These are phyloP conservation scores for Obelidium mucronatum DNA, from an alignment of 192 early-diverging fungal genomes.

Conservation along the genomic window DNA sequence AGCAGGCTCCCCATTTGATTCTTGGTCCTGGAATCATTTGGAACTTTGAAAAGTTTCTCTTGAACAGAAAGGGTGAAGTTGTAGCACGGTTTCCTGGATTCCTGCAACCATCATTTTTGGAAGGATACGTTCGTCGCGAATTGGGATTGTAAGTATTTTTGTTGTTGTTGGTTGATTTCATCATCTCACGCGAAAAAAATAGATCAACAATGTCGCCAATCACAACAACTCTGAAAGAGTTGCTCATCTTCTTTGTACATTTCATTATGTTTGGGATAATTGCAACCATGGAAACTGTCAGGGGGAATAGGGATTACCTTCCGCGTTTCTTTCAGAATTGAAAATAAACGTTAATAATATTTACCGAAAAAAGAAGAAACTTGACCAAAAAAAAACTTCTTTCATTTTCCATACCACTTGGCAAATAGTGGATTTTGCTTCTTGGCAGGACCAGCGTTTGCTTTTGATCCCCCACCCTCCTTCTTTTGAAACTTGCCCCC, in stretches of 20 bases:
- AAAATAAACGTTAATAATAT: neutral
- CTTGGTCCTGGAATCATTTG: conserved; percentile 45
- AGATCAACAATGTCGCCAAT: too few species aligned
- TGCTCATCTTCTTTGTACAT: too few species aligned
- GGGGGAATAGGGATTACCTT: too few species aligned
- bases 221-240: too few species aligned
- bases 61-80: conserved; percentile 4
- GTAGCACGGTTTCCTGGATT: neutral
- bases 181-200: too few species aligned
- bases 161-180: too few species aligned
- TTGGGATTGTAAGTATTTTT: too few species aligned
- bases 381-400: neutral
- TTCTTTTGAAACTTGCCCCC: conserved; percentile 26
- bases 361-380: neutral
- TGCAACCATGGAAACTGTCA: neutral
- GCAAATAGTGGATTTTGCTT: conserved; percentile 6
- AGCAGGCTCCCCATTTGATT: conserved; percentile 38
- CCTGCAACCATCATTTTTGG: neutral
- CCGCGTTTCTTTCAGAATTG: neutral
- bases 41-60: conserved; percentile 59
- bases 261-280: too few species aligned
- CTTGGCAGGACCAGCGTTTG: neutral
- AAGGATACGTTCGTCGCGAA: neutral
- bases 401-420: neutral
- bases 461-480: neutral